Evolutionary conservation across 73 alveolate genomes (phyloP), one percentile per base, ranked within the genome.

Genomic region (Tetrahymena malaccensis): DNA sequence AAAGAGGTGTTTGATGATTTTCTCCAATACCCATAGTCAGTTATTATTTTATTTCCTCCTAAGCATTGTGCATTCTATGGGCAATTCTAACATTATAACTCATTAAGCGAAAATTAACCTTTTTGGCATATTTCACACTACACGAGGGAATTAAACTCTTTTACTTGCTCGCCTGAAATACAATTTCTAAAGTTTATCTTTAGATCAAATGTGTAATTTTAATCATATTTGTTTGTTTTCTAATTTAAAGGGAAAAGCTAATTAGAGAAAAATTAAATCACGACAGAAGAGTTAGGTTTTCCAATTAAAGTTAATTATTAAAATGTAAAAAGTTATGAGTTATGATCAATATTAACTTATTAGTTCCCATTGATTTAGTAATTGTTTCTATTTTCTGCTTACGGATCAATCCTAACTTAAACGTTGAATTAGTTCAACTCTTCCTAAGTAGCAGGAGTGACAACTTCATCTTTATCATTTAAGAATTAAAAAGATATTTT

Each of bases 1-100:
- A 93, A 93, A 55, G 85, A 97, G 55, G 95, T 93, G 9, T n/a
- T 22, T 21, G 89, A 31, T 8, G 94, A 25, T 31, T 84, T 35
- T 93, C 98, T 94, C 98, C 98, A 97, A 83, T 94, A 97, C 2
- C 97, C 98, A 21, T 93, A 89, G 31, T 43, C 19, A 6, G 97
- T 96, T 15, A 27, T 35, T 10, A 97, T 40, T 21, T 43, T 25
- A 22, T 21, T 12, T 4, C 98, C 96, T 2, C 97, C 97, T 38
- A 15, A 12, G 56, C 97, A 96, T 10, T 17, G 19, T 35, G 97
- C 97, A 12, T 85, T 93, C 12, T 70, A 57, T 6, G 97, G 97
- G 11, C 96, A 96, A 1, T 19, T 17, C 43, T 55, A 7, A 37
- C 97, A 96, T 17, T 27, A 31, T 37, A 43, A 19, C 4, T 35